phyloP scores from a whole-genome alignment of 2,329 filamentous ascomycete species.

The Verticillium nonalfalfae region DNA sequence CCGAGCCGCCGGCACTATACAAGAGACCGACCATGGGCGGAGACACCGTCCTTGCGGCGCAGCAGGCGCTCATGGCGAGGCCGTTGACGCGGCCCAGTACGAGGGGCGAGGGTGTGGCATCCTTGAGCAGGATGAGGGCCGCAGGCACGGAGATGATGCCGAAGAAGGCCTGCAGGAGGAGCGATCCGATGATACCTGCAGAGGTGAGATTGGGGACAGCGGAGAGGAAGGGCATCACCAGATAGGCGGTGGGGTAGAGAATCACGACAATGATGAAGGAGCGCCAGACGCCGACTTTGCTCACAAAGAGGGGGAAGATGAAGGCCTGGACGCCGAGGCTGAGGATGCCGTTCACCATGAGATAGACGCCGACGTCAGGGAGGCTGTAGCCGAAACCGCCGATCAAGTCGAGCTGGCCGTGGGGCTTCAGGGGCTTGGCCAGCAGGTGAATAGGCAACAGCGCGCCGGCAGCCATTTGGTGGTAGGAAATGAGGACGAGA shows the following conservation, averaged over 20 bases:
- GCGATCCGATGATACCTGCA: constrained; percentile 57
- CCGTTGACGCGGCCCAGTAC: constrained; percentile 67
- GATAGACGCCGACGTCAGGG: constrained; percentile 61
- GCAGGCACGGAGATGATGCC: constrained; percentile 64
- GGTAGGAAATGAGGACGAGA: constrained; percentile 33
- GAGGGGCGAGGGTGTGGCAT: constrained; percentile 56
- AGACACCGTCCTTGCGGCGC: constrained; percentile 61
- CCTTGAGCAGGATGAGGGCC: constrained; percentile 65
- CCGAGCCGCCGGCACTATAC: constrained; percentile 52
- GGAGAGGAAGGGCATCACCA: constrained; percentile 62
- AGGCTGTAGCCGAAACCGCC: constrained; percentile 60
- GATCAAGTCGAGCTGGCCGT: constrained; percentile 30
- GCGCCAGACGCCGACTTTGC: constrained; percentile 59
- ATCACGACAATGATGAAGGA: constrained; percentile 59
- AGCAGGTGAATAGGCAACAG: constrained; percentile 36
- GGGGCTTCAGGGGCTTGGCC: constrained; percentile 22
- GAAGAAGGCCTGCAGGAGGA: constrained; percentile 59
- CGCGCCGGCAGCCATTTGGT: constrained; percentile 37
- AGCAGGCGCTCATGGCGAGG: constrained; percentile 65
- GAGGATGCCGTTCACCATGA: constrained; percentile 64
- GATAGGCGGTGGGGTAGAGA: constrained; percentile 61
- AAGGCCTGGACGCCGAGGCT: constrained; percentile 68
- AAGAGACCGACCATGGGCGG: constrained; percentile 63
- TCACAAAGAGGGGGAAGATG: constrained; percentile 60
- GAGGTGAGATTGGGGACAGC: constrained; percentile 52